Conservation (phyloP, 768 basidiomycete species). For the Boletus sp. region DNA sequence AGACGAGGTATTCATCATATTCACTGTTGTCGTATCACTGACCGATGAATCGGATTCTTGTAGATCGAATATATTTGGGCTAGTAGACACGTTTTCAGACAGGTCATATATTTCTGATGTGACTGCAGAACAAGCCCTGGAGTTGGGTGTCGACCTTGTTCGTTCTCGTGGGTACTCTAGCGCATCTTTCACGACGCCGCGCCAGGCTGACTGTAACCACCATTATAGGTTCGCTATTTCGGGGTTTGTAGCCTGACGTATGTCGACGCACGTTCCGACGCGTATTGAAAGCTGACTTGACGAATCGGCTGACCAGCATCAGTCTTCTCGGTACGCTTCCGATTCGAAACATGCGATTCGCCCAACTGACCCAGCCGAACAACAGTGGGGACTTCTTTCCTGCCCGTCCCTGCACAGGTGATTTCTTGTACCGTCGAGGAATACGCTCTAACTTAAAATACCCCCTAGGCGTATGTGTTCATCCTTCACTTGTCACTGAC, state of each 20-base stretch:
- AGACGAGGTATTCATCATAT: constrained; percentile 7
- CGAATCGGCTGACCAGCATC: too few species aligned
- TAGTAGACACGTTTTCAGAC: background rate
- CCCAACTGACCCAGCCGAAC: background rate
- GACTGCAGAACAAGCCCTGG: constrained; percentile 5
- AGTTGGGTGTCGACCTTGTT: constrained; percentile 9
- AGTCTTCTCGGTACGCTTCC: too few species aligned
- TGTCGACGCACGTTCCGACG: too few species aligned
- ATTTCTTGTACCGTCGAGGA: background rate
- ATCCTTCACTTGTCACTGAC: too few species aligned
- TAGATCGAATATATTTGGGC: constrained; percentile 19
- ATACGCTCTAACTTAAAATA: too few species aligned
- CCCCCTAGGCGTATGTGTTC: too few species aligned
- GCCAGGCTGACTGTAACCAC: too few species aligned
- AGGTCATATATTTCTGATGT: background rate
- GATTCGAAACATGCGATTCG: too few species aligned
- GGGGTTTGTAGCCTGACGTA: background rate
- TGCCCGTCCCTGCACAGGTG: constrained; percentile 9
- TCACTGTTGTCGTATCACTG: background rate
- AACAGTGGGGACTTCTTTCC: constrained; percentile 9
- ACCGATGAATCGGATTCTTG: background rate
- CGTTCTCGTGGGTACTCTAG: constrained; percentile 6
- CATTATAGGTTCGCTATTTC: background rate
- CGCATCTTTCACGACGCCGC: too few species aligned
- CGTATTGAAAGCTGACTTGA: too few species aligned